These are phyloP conservation scores for Fomitopsis serialis DNA, from an alignment of 768 basidiomycete species.

Conservation along the genomic window DNA sequence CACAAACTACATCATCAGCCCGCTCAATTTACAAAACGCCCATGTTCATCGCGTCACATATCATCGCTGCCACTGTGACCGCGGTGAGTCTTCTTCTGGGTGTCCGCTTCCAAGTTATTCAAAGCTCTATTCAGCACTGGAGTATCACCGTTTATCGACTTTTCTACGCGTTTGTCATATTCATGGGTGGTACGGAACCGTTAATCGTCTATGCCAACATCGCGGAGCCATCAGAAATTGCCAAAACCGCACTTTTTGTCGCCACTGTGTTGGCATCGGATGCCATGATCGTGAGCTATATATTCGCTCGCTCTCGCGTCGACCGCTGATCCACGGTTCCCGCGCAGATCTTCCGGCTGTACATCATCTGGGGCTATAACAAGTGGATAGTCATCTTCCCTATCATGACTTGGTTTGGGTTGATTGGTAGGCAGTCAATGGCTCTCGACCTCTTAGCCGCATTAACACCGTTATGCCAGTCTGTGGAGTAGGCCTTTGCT, in stretches of 20 bases:
- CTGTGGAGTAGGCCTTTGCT: too few relatives aligned
- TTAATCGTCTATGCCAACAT: neutral
- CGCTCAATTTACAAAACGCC: too few relatives aligned
- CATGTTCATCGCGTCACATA: too few relatives aligned
- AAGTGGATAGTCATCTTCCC: neutral
- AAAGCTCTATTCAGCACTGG: neutral
- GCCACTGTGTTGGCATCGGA: neutral
- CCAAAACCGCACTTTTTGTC: neutral
- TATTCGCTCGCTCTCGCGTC: neutral
- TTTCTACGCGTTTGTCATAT: neutral
- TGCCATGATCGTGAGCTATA: neutral
- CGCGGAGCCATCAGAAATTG: neutral
- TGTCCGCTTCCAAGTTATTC: neutral
- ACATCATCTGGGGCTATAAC: slow-evolving; percentile 1
- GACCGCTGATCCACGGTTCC: neutral
- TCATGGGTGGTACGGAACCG: neutral
- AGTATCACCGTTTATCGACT: neutral
- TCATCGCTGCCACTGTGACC: too few relatives aligned
- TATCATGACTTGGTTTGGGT: neutral
- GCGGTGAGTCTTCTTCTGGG: neutral
- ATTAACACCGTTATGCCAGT: too few relatives aligned
- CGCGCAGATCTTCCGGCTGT: neutral
- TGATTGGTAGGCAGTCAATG: neutral
- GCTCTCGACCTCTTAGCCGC: neutral
- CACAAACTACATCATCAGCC: too few relatives aligned